Base-by-base conservation (phyloP, 2,329 filamentous ascomycete genomes). In the Calonectria honghensis region DNA sequence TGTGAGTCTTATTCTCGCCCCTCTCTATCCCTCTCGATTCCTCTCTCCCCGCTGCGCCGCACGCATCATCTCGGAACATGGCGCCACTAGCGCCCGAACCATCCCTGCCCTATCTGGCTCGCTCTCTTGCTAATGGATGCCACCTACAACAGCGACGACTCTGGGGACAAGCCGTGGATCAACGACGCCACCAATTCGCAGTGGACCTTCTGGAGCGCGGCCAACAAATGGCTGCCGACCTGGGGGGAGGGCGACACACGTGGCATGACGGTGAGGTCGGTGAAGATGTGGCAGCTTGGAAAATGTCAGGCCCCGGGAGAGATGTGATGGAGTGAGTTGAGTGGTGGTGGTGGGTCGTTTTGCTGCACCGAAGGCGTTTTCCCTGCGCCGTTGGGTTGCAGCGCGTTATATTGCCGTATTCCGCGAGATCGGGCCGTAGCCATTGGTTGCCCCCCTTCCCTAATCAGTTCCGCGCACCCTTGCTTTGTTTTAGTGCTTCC, bases 111-210 rank as follows among this genome's bases (percentile, higher is more conserved):
- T 2, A 7, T 35, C 32, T 10, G 32, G 32, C 32, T 35, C 32
- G 9, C 32, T 11, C 32, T 11, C 32, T 35, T 35, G 24, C 70
- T 72, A 73, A 70, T 18, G 13, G 41, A 18, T 48, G 18, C 32
- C 18, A 24, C 67, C 32, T n/a, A 29, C 67, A n/a, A 54, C 69
- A 86, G 84, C 68, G 88, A 90, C 75, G 82, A 85, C 7, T 75
- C 85, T 16, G 87, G 84, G 24, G 81, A 81, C 41, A 89, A 89
- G 79, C 87, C 88, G 0, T 89, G 87, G 88, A 83, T 85, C 29
- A 87, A 89, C 77, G 82, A 78, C 20, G 82, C 85, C 29, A 82
- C 82, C 6, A 86, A 83, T 39, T 83, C 86, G 0, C 82, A 82
- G 70, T 82, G 81, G 75, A 85, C 86, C 16, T 89, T 89, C 76